Evolutionary conservation across 2,329 filamentous ascomycete genomes (phyloP).

Genomic region (Lecanicillium sp.): DNA sequence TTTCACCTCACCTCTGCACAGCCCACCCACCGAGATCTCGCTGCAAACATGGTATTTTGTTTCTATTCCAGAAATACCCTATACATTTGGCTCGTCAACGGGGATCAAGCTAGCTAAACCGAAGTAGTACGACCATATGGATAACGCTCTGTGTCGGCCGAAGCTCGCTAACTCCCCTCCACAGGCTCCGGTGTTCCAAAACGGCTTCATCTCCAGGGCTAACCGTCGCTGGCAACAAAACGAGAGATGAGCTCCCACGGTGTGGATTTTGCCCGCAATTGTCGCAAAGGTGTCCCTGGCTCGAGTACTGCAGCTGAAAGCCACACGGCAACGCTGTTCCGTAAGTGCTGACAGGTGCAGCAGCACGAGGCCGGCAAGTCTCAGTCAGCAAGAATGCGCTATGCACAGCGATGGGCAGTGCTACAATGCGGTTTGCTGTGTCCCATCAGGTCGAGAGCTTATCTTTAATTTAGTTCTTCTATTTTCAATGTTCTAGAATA

Average conservation of each 20-base stretch:
- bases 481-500: neutral
- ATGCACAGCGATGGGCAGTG: conserved; percentile 6
- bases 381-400: conserved; percentile 11
- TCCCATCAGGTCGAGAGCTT: neutral
- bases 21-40: too few species aligned
- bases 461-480: neutral
- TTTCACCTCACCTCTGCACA: too few species aligned
- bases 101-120: too few species aligned
- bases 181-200: neutral
- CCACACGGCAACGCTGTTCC: neutral
- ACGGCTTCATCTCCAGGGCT: neutral
- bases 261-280: neutral
- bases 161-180: neutral
- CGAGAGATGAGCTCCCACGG: neutral
- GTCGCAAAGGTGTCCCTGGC: too few species aligned
- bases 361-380: neutral
- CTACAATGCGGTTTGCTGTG: neutral
- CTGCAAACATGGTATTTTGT: too few species aligned
- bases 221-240: neutral
- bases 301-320: too few species aligned
- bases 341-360: conserved; percentile 10
- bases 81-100: neutral
- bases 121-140: too few species aligned
- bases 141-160: too few species aligned
- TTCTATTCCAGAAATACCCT: too few species aligned